phyloP scores from a whole-genome alignment of 1,284 basidiomycete species.

The Ustilago sp. region DNA sequence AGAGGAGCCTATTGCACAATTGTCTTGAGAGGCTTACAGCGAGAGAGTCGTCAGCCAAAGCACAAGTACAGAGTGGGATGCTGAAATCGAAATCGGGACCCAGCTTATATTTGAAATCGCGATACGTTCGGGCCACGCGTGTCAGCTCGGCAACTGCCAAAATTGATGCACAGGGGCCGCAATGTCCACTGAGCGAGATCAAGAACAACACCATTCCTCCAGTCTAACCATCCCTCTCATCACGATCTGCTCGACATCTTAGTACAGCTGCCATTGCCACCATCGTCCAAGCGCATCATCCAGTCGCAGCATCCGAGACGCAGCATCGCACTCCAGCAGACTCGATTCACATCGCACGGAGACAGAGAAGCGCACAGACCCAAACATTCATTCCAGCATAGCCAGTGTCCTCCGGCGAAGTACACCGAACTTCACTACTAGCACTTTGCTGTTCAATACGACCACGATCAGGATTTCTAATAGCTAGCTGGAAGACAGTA shows the following conservation, averaged over 20 bases:
- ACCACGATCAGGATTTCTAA: not conserved
- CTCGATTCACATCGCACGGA: not conserved
- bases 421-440: not conserved
- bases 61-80: not conserved
- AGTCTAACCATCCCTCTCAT: not conserved
- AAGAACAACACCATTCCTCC: conserved; percentile 7
- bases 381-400: not conserved
- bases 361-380: not conserved
- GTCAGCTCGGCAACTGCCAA: conserved; percentile 1
- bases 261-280: not conserved
- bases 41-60: not conserved
- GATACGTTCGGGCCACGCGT: conserved; percentile 8
- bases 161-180: not conserved
- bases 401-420: not conserved
- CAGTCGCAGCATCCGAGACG: not conserved
- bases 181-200: not conserved
- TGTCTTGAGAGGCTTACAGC: not conserved
- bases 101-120: not conserved
- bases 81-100: not conserved
- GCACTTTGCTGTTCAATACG: not conserved
- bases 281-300: not conserved
- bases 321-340: not conserved
- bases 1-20: not conserved
- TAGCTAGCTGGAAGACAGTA: not conserved
- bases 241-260: not conserved